Evolutionary conservation across 1,139 yeast genomes (phyloP).

Genomic region (Geotrichum aggregatum): DNA sequence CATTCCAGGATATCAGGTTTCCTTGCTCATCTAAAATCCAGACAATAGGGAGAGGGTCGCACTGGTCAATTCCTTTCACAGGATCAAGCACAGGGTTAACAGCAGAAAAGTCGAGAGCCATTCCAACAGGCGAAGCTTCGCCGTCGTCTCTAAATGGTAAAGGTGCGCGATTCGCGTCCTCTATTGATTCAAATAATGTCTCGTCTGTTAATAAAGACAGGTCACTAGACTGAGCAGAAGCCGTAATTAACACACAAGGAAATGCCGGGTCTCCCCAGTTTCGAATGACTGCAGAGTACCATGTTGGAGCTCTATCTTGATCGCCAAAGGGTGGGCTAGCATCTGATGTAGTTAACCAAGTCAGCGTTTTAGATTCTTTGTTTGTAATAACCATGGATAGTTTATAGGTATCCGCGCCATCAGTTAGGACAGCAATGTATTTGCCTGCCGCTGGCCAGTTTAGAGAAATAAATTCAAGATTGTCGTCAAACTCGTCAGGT

Average conservation of each 20-base stretch:
- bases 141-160: slow-evolving; percentile 71
- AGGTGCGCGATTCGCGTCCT: slow-evolving; percentile 67
- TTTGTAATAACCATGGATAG: slow-evolving; percentile 18
- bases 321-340: slow-evolving; percentile 60
- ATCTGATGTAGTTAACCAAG: slow-evolving; percentile 42
- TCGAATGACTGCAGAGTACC: slow-evolving; percentile 45
- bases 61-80: slow-evolving; percentile 52
- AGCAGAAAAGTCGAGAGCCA: slow-evolving; percentile 56
- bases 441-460: slow-evolving; percentile 24
- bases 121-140: slow-evolving; percentile 60
- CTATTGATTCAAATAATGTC: slow-evolving; percentile 45
- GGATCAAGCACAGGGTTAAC: slow-evolving; percentile 49
- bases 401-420: slow-evolving; percentile 12
- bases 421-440: slow-evolving; percentile 16
- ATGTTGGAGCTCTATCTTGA: slow-evolving; percentile 47
- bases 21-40: slow-evolving; percentile 64
- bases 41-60: slow-evolving; percentile 56
- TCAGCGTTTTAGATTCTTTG: slow-evolving; percentile 10
- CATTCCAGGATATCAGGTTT: slow-evolving; percentile 57
- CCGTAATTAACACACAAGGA: slow-evolving; percentile 43
- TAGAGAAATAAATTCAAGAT: slow-evolving; percentile 22
- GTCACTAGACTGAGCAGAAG: slow-evolving; percentile 64
- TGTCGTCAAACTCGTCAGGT: slow-evolving; percentile 28
- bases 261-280: slow-evolving; percentile 44
- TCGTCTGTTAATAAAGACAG: slow-evolving; percentile 44